Base-by-base conservation (phyloP, 108 stramenopile species). In the Asterionellopsis glacialis region DNA sequence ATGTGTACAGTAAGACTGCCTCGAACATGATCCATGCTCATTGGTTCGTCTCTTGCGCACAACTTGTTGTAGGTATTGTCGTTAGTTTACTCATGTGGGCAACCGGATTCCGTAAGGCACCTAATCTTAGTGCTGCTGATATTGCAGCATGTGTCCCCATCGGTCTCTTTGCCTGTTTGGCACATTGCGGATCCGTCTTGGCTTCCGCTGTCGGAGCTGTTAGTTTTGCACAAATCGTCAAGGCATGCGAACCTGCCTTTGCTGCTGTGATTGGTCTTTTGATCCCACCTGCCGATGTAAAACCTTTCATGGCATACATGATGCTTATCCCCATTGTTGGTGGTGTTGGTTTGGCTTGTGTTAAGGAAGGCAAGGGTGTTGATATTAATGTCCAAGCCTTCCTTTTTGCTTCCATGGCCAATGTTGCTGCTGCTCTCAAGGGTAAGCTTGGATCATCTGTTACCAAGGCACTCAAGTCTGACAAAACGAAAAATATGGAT, bases 141-240 rank as follows among this genome's bases (percentile, higher is more conserved):
- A 91, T 91, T 57, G 80, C 77, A 12, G 72, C 73, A 3, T 91
- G 90, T 64, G 69, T 91, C 48, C 90, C 90, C 18, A 91, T 91
- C 59, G 90, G 90, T 69, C 63, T 88, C 33, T 88, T 79, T 58
- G 86, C 86, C 24, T 85, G 76, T 52, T 51, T 87, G 21, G 79
- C 81, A 39, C 90, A 91, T 62, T 80, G 77, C 64, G 90, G 90
- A 54, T 83, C 86, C 45, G 90, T 91, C 28, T 76, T 91, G 63
- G 83, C 90, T 61, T 88, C 96, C 54, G 93, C 91, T 58, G 95
- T 95, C 28, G 97, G 95, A 14, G 93, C 94, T 57, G 97, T 98
- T 19, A 90, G 88, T 63, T 98, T 98, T 65, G 91, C 95, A 23
- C 97, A 98, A 67, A 96, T 98, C 64, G 95, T 98, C 56, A 98